Percentiles rank a stretch among this genome's conserved stretches.
These are phyloP conservation scores for Endothia cerciana DNA, from an alignment of 2,329 filamentous ascomycete species.

Conservation along the genomic window DNA sequence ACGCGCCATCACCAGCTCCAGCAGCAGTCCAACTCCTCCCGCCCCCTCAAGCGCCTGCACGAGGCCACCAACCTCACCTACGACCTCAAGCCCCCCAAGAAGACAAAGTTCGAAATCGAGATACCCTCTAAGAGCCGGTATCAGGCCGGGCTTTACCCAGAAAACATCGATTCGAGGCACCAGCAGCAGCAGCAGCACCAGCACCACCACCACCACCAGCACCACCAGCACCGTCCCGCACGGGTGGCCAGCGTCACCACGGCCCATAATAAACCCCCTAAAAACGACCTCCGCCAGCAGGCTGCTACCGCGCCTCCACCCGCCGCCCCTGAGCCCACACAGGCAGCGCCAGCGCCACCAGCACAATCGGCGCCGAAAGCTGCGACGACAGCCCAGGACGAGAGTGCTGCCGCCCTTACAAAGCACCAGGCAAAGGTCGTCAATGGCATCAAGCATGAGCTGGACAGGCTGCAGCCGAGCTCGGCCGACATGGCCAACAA, in stretches of 20 bases:
- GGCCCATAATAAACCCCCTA: constrained; percentile 35
- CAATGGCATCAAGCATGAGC: constrained; percentile 65
- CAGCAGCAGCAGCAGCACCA: constrained; percentile 24
- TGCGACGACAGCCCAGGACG: constrained; percentile 28
- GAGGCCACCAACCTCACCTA: constrained; percentile 30
- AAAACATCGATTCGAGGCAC: constrained; percentile 27
- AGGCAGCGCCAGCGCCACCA: constrained; percentile 28
- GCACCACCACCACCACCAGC: constrained; percentile 23
- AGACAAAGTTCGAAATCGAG: constrained; percentile 29
- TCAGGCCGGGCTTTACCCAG: constrained; percentile 27
- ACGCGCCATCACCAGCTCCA: constrained; percentile 26
- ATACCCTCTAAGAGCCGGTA: constrained; percentile 29
- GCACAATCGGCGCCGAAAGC: constrained; percentile 29
- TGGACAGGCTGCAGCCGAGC: constrained; percentile 58
- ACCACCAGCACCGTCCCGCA: constrained; percentile 32
- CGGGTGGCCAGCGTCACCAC: constrained; percentile 18
- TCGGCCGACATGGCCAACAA: constrained; percentile 49
- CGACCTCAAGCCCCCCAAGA: constrained; percentile 28
- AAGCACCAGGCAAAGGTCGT: constrained; percentile 62
- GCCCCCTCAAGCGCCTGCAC: constrained; percentile 30
- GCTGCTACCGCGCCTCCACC: constrained; percentile 21
- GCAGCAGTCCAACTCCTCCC: constrained; percentile 23
- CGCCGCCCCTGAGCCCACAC: constrained; percentile 20
- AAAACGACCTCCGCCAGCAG: constrained; percentile 32
- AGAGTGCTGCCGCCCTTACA: constrained; percentile 40